Evolutionary conservation across 768 basidiomycete species (phyloP).

Genomic region (Phylloporus arenicola): DNA sequence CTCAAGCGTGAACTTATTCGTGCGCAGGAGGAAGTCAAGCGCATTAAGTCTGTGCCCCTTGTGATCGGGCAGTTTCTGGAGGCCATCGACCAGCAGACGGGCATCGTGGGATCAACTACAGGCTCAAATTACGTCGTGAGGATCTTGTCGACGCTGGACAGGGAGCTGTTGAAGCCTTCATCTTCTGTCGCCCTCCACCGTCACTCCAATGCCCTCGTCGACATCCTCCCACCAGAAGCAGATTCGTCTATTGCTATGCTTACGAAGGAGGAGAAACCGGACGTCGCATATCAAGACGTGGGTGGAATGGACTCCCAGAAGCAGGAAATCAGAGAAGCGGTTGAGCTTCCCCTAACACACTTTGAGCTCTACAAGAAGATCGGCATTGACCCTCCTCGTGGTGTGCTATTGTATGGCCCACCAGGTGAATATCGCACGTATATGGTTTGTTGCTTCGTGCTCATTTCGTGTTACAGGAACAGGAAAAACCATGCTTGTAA

Average conservation of each 20-base stretch:
- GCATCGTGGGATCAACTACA: constrained; percentile 96
- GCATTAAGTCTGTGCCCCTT: constrained; percentile 96
- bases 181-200: constrained; percentile 98
- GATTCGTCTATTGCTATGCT: constrained; percentile 97
- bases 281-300: constrained; percentile 89
- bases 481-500: constrained; percentile 99
- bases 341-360: constrained; percentile 93
- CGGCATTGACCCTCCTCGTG: constrained; percentile 97
- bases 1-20: constrained; percentile 97
- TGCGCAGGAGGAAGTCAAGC: constrained; percentile 98
- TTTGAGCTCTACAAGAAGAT: constrained; percentile 99
- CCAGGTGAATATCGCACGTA: constrained; percentile 55
- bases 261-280: constrained; percentile 89
- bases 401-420: constrained; percentile 94
- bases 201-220: constrained; percentile 97
- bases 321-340: constrained; percentile 97
- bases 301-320: constrained; percentile 98
- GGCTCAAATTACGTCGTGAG: constrained; percentile 98
- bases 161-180: constrained; percentile 94
- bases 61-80: constrained; percentile 99
- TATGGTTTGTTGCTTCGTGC: not conserved
- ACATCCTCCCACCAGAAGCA: constrained; percentile 96
- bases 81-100: constrained; percentile 95
- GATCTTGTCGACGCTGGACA: constrained; percentile 93
- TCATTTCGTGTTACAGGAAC: constrained; percentile 57